Evolutionary conservation across 495 filamentous ascomycete species (phyloP).

Genomic region (Annulohypoxylon moriforme): DNA sequence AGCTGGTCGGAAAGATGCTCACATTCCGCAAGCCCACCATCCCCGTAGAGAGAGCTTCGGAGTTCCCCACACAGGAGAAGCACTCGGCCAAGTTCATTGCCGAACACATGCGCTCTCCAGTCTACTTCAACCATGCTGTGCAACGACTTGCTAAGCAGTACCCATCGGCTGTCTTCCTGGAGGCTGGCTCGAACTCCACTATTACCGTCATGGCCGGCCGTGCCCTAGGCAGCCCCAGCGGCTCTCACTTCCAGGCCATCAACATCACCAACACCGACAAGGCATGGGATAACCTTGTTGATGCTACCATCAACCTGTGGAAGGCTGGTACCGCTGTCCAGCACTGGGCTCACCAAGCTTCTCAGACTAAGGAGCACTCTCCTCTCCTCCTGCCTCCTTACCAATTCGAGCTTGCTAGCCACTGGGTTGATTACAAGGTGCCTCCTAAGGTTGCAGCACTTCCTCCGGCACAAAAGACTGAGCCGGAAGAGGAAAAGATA

Average conservation of each 20-base stretch:
- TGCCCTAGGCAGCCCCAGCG: slow-evolving; percentile 41
- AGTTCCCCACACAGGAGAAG: slow-evolving; percentile 48
- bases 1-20: slow-evolving; percentile 45
- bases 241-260: slow-evolving; percentile 56
- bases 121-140: slow-evolving; percentile 64
- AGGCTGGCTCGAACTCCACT: slow-evolving; percentile 63
- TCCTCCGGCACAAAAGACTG: slow-evolving; percentile 5
- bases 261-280: slow-evolving; percentile 55
- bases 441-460: slow-evolving; percentile 20
- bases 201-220: slow-evolving; percentile 60
- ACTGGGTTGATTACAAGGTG: slow-evolving; percentile 51
- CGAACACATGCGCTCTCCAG: slow-evolving; percentile 62
- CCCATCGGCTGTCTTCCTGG: slow-evolving; percentile 57
- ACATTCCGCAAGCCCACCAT: slow-evolving; percentile 50
- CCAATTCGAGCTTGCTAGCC: slow-evolving; percentile 54
- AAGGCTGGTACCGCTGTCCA: slow-evolving; percentile 51
- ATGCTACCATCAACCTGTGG: slow-evolving; percentile 63
- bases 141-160: slow-evolving; percentile 56
- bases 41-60: slow-evolving; percentile 50
- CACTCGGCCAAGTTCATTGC: slow-evolving; percentile 56
- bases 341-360: slow-evolving; percentile 62
- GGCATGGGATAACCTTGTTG: slow-evolving; percentile 50
- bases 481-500: slow-evolving; percentile 28
- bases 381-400: slow-evolving; percentile 56
- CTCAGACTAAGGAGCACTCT: slow-evolving; percentile 51